Evolutionary conservation across 805 yeast genomes (phyloP).

Genomic region (Yarrowia keelungensis): DNA sequence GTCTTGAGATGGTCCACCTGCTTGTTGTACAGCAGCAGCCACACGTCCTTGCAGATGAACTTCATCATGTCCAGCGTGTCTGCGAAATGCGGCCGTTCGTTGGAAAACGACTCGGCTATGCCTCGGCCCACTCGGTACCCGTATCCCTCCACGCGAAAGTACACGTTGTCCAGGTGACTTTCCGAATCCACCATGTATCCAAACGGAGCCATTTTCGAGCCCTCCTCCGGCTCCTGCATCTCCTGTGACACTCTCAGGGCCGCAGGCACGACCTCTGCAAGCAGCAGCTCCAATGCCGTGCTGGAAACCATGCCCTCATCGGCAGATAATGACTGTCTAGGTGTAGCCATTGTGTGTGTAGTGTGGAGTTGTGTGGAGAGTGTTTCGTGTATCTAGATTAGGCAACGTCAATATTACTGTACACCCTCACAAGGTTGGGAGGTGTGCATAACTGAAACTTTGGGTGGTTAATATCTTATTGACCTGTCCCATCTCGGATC

Average conservation of each 20-base stretch:
- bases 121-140: slow-evolving; percentile 76
- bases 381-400: not conserved
- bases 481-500: slow-evolving; percentile 21
- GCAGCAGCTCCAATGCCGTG: slow-evolving; percentile 61
- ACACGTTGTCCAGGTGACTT: slow-evolving; percentile 56
- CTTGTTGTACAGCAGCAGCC: slow-evolving; percentile 80
- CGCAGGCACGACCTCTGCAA: slow-evolving; percentile 79
- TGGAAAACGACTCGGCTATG: slow-evolving; percentile 56
- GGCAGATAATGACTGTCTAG: slow-evolving; percentile 21
- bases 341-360: slow-evolving; percentile 17
- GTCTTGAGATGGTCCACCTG: slow-evolving; percentile 93
- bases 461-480: not conserved
- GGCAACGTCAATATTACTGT: slow-evolving; percentile 17
- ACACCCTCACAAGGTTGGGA: slow-evolving; percentile 13
- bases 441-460: slow-evolving; percentile 26
- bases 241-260: slow-evolving; percentile 67
- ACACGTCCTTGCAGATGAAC: slow-evolving; percentile 88
- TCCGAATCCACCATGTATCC: slow-evolving; percentile 41
- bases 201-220: slow-evolving; percentile 37
- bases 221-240: slow-evolving; percentile 48
- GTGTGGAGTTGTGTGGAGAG: not conserved
- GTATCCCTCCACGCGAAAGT: slow-evolving; percentile 66
- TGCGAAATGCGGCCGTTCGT: slow-evolving; percentile 54
- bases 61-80: slow-evolving; percentile 82
- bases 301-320: slow-evolving; percentile 44